These are phyloP conservation scores for Diaporthe sp. DNA, from an alignment of 2,329 filamentous ascomycete species.

Conservation along the genomic window DNA sequence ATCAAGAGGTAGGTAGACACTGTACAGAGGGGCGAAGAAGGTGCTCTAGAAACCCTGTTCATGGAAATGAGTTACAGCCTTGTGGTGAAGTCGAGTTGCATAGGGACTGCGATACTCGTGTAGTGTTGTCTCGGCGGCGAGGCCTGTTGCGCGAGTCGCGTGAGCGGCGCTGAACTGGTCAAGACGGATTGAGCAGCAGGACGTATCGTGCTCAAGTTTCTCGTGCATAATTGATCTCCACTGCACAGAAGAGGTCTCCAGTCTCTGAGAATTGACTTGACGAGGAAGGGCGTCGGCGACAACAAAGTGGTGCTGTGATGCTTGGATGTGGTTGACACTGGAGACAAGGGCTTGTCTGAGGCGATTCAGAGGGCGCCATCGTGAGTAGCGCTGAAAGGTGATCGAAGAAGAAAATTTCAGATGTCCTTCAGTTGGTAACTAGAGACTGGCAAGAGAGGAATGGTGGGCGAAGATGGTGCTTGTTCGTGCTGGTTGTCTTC, in stretches of 20 bases:
- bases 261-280: background rate
- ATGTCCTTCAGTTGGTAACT: background rate
- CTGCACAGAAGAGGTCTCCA: background rate
- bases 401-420: no score
- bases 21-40: background rate
- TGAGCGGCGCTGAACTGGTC: background rate
- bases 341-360: background rate
- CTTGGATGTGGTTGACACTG: background rate
- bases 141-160: background rate
- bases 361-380: background rate
- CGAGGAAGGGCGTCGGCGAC: background rate
- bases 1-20: no score
- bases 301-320: background rate
- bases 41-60: no score
- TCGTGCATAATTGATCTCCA: accelerated
- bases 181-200: no score
- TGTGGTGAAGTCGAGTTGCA: background rate
- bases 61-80: no score
- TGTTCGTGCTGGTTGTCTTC: background rate
- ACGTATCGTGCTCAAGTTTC: no score
- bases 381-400: background rate
- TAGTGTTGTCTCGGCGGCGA: background rate
- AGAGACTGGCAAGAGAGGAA: no score
- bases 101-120: no score
- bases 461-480: background rate